These are phyloP conservation scores for Trichopus zeylanicus DNA, from an alignment of 116 monocot species.

Conservation along the genomic window DNA sequence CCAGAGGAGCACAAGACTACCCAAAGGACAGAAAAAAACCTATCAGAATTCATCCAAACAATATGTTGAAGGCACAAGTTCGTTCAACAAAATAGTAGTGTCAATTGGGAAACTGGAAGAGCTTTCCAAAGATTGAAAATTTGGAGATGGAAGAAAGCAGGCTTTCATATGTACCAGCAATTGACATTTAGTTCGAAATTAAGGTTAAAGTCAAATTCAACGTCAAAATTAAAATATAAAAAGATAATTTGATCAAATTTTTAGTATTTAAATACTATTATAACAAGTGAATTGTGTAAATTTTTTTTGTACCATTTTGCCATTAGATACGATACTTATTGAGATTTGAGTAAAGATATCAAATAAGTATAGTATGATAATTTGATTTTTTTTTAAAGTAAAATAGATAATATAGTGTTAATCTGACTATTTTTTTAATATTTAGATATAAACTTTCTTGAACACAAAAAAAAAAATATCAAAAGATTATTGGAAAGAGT, in stretches of 20 bases:
- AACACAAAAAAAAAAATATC: slow-evolving; percentile 70
- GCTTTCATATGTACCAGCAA: slow-evolving; percentile 78
- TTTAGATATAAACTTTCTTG: slow-evolving; percentile 71
- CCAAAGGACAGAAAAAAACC: slow-evolving; percentile 7
- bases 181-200: slow-evolving; percentile 38
- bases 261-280: too few relatives aligned
- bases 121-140: slow-evolving; percentile 74
- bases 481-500: slow-evolving; percentile 75
- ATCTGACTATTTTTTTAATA: too few relatives aligned
- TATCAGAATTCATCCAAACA: slow-evolving; percentile 2
- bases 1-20: slow-evolving; percentile 87
- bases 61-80: not conserved
- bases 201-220: too few relatives aligned
- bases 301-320: too few relatives aligned
- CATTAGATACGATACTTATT: too few relatives aligned
- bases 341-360: too few relatives aligned
- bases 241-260: too few relatives aligned
- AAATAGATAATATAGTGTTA: too few relatives aligned
- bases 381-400: too few relatives aligned
- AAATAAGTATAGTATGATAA: too few relatives aligned
- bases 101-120: slow-evolving; percentile 80
- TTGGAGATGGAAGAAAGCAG: slow-evolving; percentile 83
- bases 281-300: too few relatives aligned
- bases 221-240: too few relatives aligned
- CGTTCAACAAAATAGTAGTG: not conserved